phyloP scores from a whole-genome alignment of 805 yeast genomes.

The Candida loeiensis region DNA sequence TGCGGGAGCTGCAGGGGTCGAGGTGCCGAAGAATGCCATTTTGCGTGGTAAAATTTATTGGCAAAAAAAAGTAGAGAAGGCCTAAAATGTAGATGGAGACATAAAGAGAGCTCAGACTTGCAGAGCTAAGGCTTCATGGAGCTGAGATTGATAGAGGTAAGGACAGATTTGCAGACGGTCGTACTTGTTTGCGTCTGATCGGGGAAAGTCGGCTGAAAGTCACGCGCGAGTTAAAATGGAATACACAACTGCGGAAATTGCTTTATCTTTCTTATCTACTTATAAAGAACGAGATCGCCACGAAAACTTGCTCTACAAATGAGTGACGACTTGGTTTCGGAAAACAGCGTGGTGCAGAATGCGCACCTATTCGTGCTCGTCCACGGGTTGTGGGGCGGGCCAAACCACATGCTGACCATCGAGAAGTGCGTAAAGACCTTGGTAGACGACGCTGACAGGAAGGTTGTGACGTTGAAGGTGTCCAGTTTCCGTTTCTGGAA shows the following conservation, averaged over 20 bases:
- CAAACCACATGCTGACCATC: constrained; percentile 38
- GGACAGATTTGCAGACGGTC: too few relatives aligned
- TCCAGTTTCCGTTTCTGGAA: constrained; percentile 42
- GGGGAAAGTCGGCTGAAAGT: not conserved
- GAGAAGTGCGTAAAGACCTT: constrained; percentile 30
- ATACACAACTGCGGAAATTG: not conserved
- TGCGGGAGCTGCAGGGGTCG: constrained; percentile 10
- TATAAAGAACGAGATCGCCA: too few relatives aligned
- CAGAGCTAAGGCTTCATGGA: too few relatives aligned
- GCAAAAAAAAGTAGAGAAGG: not conserved
- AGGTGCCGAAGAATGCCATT: constrained; percentile 17
- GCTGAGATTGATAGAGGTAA: too few relatives aligned
- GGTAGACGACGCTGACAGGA: constrained; percentile 21
- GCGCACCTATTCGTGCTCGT: constrained; percentile 39
- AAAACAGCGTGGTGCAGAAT: constrained; percentile 7
- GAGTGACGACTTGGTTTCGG: too few relatives aligned
- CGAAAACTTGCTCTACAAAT: not conserved
- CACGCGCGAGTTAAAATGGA: not conserved
- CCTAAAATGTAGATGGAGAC: too few relatives aligned
- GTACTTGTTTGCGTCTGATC: too few relatives aligned
- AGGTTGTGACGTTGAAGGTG: constrained; percentile 35
- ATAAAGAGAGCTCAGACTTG: too few relatives aligned
- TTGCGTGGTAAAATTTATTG: not conserved
- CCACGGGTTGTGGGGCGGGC: constrained; percentile 45
- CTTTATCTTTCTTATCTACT: not conserved